Evolutionary conservation across 2,329 filamentous ascomycete species (phyloP).

Genomic region (Volutella citrinella): DNA sequence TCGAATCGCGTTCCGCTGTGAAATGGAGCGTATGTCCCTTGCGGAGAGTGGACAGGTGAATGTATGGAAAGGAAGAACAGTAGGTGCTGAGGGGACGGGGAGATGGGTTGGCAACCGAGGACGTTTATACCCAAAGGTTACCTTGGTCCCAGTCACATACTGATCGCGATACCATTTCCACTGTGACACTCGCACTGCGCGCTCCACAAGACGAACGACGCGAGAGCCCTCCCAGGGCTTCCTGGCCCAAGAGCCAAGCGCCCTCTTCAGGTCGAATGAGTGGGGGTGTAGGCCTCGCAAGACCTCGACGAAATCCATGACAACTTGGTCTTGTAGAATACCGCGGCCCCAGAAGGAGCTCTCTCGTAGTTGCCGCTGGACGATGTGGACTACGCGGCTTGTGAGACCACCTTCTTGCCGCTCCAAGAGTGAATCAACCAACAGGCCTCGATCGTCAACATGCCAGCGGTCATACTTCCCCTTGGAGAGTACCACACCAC

Average conservation of each 20-base stretch:
- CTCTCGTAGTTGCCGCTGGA: conserved; percentile 81
- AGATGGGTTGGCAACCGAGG: conserved; percentile 71
- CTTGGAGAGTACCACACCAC: conserved; percentile 73
- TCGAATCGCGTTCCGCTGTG: conserved; percentile 87
- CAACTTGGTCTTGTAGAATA: conserved; percentile 54
- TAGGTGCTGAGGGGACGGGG: conserved; percentile 82
- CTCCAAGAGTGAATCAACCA: conserved; percentile 66
- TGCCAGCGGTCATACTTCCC: conserved; percentile 88
- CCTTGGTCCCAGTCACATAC: conserved; percentile 60
- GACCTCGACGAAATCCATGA: conserved; percentile 49
- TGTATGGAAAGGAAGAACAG: conserved; percentile 94
- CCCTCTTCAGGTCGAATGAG: conserved; percentile 35
- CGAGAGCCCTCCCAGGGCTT: conserved; percentile 86
- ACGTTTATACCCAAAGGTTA: conserved; percentile 59
- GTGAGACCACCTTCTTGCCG: conserved; percentile 74
- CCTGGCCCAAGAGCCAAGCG: conserved; percentile 62
- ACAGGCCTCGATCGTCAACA: conserved; percentile 79
- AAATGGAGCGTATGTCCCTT: conserved; percentile 88
- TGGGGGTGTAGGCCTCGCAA: conserved; percentile 38
- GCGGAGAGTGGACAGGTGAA: conserved; percentile 94
- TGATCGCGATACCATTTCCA: conserved; percentile 88
- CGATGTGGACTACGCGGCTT: conserved; percentile 85
- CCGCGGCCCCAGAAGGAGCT: conserved; percentile 84
- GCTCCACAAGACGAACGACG: conserved; percentile 78
- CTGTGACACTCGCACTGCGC: conserved; percentile 71